phyloP scores from a whole-genome alignment of 495 filamentous ascomycete species.

The Penicillium ucsense region DNA sequence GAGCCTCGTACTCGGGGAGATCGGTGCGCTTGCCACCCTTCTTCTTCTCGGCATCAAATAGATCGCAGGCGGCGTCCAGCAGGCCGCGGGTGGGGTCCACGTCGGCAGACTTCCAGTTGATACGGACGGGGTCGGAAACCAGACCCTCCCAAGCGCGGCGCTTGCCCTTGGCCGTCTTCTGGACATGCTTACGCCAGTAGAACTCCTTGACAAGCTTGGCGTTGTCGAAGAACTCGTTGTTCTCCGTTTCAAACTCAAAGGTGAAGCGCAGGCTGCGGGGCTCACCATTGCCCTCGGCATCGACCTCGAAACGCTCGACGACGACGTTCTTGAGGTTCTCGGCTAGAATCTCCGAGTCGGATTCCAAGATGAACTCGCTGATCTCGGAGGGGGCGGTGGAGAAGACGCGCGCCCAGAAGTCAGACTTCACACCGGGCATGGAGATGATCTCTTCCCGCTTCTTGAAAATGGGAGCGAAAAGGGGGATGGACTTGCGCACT shows the following conservation, averaged over 20 bases:
- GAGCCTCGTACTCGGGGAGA: slow-evolving; percentile 42
- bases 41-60: slow-evolving; percentile 58
- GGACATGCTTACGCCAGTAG: slow-evolving; percentile 55
- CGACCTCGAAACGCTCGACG: slow-evolving; percentile 70
- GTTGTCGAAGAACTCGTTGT: slow-evolving; percentile 71
- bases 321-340: slow-evolving; percentile 48
- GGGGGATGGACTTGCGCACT: slow-evolving; percentile 27
- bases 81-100: slow-evolving; percentile 77
- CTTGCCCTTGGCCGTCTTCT: slow-evolving; percentile 28
- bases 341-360: slow-evolving; percentile 60
- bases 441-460: slow-evolving; percentile 58
- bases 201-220: slow-evolving; percentile 77
- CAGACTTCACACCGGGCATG: slow-evolving; percentile 46
- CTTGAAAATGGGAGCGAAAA: slow-evolving; percentile 52
- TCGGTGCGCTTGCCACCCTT: slow-evolving; percentile 23
- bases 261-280: slow-evolving; percentile 38
- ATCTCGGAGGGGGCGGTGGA: slow-evolving; percentile 74
- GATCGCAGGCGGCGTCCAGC: slow-evolving; percentile 56
- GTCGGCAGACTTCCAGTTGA: slow-evolving; percentile 77
- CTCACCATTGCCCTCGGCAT: slow-evolving; percentile 43
- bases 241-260: slow-evolving; percentile 34
- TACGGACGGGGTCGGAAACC: slow-evolving; percentile 74
- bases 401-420: slow-evolving; percentile 86
- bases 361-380: slow-evolving; percentile 72
- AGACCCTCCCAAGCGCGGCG: slow-evolving; percentile 57